Conservation (phyloP, 1,284 basidiomycete genomes). For the Ganoderma boninense region DNA sequence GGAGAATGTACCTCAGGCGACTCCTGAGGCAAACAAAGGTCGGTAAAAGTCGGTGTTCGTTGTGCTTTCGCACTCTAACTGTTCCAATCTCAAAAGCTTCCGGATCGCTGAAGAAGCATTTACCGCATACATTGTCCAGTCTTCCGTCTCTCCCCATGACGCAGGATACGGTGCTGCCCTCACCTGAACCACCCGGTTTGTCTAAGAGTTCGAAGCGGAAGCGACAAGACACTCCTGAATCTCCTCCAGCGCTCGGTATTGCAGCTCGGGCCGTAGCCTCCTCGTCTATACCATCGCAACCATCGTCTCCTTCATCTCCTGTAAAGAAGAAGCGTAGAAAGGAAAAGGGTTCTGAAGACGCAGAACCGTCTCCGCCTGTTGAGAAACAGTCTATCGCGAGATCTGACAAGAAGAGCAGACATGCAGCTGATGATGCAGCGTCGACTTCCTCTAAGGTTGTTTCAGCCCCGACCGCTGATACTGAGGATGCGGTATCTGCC, state of each 20-base stretch:
- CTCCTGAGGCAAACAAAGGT: not conserved
- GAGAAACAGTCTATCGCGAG: not conserved
- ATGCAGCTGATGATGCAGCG: conserved; percentile 4
- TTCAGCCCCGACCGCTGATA: not conserved
- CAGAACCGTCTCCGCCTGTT: not conserved
- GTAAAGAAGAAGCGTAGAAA: conserved; percentile 29
- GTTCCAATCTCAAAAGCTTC: not conserved
- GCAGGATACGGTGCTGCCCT: not conserved
- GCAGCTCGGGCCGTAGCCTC: not conserved
- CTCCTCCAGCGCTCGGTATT: not conserved
- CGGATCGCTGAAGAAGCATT: not conserved
- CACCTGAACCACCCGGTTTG: not conserved
- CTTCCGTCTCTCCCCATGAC: not conserved
- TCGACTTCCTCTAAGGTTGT: not conserved
- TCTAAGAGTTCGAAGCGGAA: conserved; percentile 24
- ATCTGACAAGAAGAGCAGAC: conserved; percentile 22
- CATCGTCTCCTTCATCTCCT: conserved; percentile 9
- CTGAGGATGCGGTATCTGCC: not conserved
- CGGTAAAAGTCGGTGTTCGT: not conserved
- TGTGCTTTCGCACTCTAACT: not conserved
- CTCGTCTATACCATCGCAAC: not conserved
- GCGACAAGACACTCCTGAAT: conserved; percentile 19
- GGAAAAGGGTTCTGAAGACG: conserved; percentile 10
- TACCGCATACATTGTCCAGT: not conserved
- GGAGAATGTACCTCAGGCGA: not conserved